phyloP scores from a whole-genome alignment of 108 stramenopile species.

The Cyclotella distinguenda region DNA sequence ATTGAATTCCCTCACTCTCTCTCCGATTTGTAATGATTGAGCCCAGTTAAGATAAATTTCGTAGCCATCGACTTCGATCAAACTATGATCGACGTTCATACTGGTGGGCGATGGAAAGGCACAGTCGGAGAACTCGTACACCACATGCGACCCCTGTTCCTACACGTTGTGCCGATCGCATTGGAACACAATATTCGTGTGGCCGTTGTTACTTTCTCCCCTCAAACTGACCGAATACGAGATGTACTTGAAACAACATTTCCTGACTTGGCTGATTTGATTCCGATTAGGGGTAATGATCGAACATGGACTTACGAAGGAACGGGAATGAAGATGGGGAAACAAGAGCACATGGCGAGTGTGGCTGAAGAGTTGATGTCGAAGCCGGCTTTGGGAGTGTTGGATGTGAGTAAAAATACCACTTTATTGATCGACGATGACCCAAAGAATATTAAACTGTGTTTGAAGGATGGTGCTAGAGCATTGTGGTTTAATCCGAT shows the following conservation, averaged over 20 bases:
- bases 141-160: constrained; percentile 89
- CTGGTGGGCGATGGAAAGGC: constrained; percentile 86
- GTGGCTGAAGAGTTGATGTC: constrained; percentile 87
- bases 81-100: constrained; percentile 91
- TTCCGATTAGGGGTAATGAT: constrained; percentile 87
- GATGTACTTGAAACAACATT: constrained; percentile 66
- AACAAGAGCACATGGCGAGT: constrained; percentile 92
- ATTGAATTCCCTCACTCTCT: background rate
- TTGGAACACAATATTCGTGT: constrained; percentile 62
- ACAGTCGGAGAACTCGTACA: constrained; percentile 65
- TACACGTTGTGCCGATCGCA: constrained; percentile 65
- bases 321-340: constrained; percentile 69
- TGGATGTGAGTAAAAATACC: constrained; percentile 52
- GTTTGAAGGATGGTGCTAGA: constrained; percentile 73
- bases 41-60: constrained; percentile 80
- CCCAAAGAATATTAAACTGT: constrained; percentile 70
- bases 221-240: constrained; percentile 73
- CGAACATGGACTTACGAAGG: constrained; percentile 84
- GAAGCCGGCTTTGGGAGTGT: constrained; percentile 29
- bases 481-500: constrained; percentile 88
- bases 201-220: constrained; percentile 91
- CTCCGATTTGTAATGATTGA: no score
- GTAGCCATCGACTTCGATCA: constrained; percentile 94
- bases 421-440: constrained; percentile 97
- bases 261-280: constrained; percentile 46